Conservation (phyloP, 345 rosid genomes). For the Salix koriyanagi region DNA sequence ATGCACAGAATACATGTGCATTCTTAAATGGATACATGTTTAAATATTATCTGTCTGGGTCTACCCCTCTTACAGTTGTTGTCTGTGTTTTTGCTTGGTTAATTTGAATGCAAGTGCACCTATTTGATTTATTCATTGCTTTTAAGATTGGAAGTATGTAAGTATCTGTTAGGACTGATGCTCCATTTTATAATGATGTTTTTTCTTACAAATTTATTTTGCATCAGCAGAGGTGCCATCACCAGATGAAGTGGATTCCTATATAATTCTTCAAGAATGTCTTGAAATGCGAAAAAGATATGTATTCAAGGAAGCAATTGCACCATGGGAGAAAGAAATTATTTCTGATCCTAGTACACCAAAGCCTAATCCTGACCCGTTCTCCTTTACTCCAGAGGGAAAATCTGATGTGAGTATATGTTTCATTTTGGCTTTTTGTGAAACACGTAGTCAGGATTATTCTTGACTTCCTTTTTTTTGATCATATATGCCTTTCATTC, state of each 20-base stretch:
- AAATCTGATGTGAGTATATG: slow-evolving; percentile 67
- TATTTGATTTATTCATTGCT: neutral
- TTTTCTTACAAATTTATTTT: neutral
- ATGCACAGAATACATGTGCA: neutral
- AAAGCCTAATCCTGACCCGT: slow-evolving; percentile 86
- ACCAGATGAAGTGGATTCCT: slow-evolving; percentile 79
- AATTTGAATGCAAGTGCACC: neutral
- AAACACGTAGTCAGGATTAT: neutral
- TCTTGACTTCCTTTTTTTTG: neutral
- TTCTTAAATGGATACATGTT: neutral
- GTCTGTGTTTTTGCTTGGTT: neutral
- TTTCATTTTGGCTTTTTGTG: neutral
- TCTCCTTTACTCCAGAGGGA: slow-evolving; percentile 64
- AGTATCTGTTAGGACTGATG: neutral
- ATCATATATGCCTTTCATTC: slow-evolving; percentile 14
- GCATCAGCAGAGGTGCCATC: slow-evolving; percentile 63
- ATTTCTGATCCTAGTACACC: slow-evolving; percentile 97
- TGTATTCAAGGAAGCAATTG: slow-evolving; percentile 72
- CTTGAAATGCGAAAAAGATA: slow-evolving; percentile 85
- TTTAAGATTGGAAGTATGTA: neutral
- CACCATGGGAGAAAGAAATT: slow-evolving; percentile 95
- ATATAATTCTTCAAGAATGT: slow-evolving; percentile 79
- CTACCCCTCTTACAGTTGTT: neutral
- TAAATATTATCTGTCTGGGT: neutral
- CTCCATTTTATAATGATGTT: neutral